Evolutionary conservation across 768 basidiomycete genomes (phyloP).

Genomic region (Lanmaoa rubissima): DNA sequence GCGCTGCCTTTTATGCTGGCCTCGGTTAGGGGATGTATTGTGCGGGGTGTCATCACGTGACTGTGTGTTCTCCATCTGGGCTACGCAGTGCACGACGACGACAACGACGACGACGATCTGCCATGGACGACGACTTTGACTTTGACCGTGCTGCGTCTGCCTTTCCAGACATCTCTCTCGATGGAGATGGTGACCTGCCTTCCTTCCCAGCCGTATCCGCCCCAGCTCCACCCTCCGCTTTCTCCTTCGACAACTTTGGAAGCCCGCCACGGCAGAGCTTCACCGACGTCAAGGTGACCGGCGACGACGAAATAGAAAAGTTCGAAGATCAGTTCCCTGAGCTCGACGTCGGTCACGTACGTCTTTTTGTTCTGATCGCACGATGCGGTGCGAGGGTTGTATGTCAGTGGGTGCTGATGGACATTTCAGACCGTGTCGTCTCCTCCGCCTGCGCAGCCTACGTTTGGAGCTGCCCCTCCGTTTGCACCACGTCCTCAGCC

Average conservation of each 20-base stretch:
- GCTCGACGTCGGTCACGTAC: conserved; percentile 52
- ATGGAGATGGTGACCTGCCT: conserved; percentile 59
- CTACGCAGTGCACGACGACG: background rate
- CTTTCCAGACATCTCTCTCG: conserved; percentile 82
- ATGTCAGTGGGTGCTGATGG: background rate
- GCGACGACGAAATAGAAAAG: conserved; percentile 80
- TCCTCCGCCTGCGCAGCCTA: conserved; percentile 31
- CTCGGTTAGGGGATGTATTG: too few relatives aligned
- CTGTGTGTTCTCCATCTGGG: background rate
- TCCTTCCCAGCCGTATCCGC: conserved; percentile 35
- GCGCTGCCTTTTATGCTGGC: too few relatives aligned
- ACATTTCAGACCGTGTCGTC: conserved; percentile 35
- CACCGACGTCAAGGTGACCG: conserved; percentile 75
- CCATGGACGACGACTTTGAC: conserved; percentile 56
- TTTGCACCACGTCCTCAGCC: conserved; percentile 79
- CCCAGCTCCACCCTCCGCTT: conserved; percentile 40
- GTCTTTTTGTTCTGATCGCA: conserved; percentile 10
- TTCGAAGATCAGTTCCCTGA: conserved; percentile 88
- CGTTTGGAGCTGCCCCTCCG: conserved; percentile 49
- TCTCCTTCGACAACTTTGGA: conserved; percentile 70
- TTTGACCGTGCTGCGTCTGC: conserved; percentile 79
- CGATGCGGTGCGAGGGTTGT: conserved; percentile 14
- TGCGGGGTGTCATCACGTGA: conserved; percentile 11
- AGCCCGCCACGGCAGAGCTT: conserved; percentile 38
- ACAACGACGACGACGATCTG: background rate